Percentiles rank a stretch among this genome's conserved stretches.
Conservation (phyloP, 495 filamentous ascomycete genomes). For the Podospora sp. region DNA sequence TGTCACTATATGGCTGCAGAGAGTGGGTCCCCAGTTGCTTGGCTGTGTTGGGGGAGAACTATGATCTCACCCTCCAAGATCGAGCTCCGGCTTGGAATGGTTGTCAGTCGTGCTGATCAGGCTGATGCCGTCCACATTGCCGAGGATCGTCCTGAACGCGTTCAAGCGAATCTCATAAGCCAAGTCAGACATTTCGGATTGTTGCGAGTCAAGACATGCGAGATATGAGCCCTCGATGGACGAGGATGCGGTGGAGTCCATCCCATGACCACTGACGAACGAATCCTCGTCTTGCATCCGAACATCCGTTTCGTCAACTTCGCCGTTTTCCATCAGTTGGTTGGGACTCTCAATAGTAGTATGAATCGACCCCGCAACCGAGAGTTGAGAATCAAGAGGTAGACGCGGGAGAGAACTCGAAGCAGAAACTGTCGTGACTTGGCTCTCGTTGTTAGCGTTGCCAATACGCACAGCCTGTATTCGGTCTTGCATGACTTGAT, state of each 20-base stretch:
- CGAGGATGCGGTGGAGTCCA: not conserved
- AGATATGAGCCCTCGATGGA: slow-evolving; percentile 6
- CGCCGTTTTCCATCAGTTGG: not conserved
- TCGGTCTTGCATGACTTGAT: slow-evolving; percentile 57
- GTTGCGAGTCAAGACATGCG: slow-evolving; percentile 31
- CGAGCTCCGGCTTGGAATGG: slow-evolving; percentile 38
- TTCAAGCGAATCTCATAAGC: slow-evolving; percentile 34
- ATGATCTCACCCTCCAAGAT: slow-evolving; percentile 25
- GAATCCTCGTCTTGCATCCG: not conserved
- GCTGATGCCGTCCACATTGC: slow-evolving; percentile 33
- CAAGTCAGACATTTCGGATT: slow-evolving; percentile 32
- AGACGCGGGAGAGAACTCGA: slow-evolving; percentile 5
- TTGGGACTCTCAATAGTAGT: not conserved
- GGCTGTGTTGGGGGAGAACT: not conserved
- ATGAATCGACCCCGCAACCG: not conserved
- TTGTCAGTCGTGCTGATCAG: slow-evolving; percentile 45
- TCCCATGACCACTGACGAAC: not conserved
- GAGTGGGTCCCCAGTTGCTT: not conserved
- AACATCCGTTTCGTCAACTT: slow-evolving; percentile 4
- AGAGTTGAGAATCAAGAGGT: not conserved
- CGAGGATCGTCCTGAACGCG: slow-evolving; percentile 33
- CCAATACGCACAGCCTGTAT: not conserved
- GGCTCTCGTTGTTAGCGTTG: slow-evolving; percentile 20
- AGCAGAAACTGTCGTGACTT: slow-evolving; percentile 25
- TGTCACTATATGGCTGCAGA: not conserved